Percentiles rank a stretch among this genome's conserved stretches.
Conservation (phyloP, 306 rosid genomes). For the Medicago lupulina region DNA sequence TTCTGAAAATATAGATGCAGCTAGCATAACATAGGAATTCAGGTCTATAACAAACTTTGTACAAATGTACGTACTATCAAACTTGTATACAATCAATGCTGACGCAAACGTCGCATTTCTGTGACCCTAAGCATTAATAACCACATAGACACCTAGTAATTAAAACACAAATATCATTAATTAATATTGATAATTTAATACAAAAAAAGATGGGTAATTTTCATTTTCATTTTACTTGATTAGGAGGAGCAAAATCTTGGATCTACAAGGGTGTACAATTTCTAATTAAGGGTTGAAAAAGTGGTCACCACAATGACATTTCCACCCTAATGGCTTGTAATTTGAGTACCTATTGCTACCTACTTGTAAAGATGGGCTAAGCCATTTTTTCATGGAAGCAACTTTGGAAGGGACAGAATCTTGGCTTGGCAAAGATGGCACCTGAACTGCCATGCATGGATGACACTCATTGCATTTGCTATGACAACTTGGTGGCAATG, state of each 20-base stretch:
- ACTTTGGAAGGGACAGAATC: conserved; percentile 45
- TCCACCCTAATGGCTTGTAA: conserved; percentile 99
- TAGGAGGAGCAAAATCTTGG: not conserved
- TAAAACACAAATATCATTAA: conserved; percentile 27
- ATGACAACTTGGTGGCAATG: conserved; percentile 95
- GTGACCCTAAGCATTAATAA: conserved; percentile 12
- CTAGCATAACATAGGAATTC: conserved; percentile 38
- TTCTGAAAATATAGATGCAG: conserved; percentile 34
- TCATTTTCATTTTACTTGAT: conserved; percentile 32
- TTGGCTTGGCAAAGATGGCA: conserved; percentile 63
- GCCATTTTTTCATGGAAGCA: conserved; percentile 40
- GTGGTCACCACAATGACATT: conserved; percentile 81
- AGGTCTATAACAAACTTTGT: conserved; percentile 57
- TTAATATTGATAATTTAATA: not conserved
- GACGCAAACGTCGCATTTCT: conserved; percentile 46
- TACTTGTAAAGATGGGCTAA: conserved; percentile 49
- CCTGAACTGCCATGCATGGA: conserved; percentile 97
- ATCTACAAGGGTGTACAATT: not conserved
- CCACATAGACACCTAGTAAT: not conserved
- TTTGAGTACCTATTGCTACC: conserved; percentile 73
- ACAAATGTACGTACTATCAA: conserved; percentile 56
- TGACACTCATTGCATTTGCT: conserved; percentile 91
- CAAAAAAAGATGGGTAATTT: not conserved
- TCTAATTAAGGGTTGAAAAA: conserved; percentile 74
- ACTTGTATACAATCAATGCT: conserved; percentile 56